Evolutionary conservation across 306 rosid species (phyloP).

Genomic region (Herpetospermum pedunculosum): DNA sequence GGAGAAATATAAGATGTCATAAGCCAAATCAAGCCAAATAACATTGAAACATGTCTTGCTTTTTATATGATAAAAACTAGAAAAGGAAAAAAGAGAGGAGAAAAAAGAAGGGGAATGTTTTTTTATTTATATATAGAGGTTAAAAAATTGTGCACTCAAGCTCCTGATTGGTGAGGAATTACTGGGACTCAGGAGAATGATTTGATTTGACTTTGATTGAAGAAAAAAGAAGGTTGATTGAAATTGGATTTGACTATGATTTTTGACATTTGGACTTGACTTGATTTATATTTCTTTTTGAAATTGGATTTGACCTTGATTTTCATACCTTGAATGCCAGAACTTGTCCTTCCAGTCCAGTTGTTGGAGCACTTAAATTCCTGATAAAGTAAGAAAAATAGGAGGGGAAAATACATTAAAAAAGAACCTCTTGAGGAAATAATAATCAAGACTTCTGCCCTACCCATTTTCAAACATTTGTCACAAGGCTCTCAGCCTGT

Average conservation of each 20-base stretch:
- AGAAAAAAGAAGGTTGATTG: not conserved
- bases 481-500: not conserved
- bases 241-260: not conserved
- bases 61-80: not conserved
- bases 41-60: not conserved
- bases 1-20: not conserved
- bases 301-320: not conserved
- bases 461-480: slow-evolving; percentile 3
- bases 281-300: not conserved
- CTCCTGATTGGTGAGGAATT: not conserved
- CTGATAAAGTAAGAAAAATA: not conserved
- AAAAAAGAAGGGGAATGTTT: not conserved
- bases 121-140: not conserved
- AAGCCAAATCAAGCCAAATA: slow-evolving; percentile 4
- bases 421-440: not conserved
- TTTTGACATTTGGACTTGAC: not conserved
- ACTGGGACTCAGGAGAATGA: not conserved
- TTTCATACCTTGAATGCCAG: not conserved
- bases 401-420: not conserved
- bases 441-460: not conserved
- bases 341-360: not conserved
- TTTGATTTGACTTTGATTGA: not conserved
- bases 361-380: not conserved
- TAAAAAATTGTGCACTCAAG: not conserved
- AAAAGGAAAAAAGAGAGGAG: not conserved